Conservation (phyloP, 1,284 basidiomycete species). For the Inonotus hispidus region DNA sequence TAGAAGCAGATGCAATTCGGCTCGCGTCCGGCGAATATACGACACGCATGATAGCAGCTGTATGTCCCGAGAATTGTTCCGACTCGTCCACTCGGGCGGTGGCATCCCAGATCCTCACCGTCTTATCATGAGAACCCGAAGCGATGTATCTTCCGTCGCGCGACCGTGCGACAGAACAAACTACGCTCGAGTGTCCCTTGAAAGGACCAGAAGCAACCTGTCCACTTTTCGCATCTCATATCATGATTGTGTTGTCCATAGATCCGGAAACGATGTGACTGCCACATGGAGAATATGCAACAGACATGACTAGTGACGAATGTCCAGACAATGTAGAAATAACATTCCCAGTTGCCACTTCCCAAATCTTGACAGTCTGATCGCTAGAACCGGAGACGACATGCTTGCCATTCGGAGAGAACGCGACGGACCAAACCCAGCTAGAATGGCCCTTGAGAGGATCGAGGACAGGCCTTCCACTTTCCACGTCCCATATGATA, state of each 20-base stretch:
- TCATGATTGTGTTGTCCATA: background rate
- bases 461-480: background rate
- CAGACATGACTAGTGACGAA: background rate
- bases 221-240: slow-evolving; percentile 11
- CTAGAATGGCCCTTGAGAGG: background rate
- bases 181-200: background rate
- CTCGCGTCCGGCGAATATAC: background rate
- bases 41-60: background rate
- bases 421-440: background rate
- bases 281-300: slow-evolving; percentile 12
- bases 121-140: background rate
- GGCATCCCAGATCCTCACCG: slow-evolving; percentile 1
- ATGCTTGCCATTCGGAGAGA: slow-evolving; percentile 1
- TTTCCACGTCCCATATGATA: background rate
- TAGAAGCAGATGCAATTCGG: background rate
- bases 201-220: background rate
- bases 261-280: slow-evolving; percentile 8
- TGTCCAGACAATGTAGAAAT: background rate
- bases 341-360: background rate
- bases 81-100: background rate
- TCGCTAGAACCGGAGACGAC: background rate
- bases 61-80: background rate
- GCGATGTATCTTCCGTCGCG: background rate
- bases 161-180: background rate
- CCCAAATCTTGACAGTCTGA: background rate